Evolutionary conservation across 371 early-diverging fungal species (phyloP), one percentile per base, ranked within the genome.

Genomic region (Apophysomyces trapeziformis): DNA sequence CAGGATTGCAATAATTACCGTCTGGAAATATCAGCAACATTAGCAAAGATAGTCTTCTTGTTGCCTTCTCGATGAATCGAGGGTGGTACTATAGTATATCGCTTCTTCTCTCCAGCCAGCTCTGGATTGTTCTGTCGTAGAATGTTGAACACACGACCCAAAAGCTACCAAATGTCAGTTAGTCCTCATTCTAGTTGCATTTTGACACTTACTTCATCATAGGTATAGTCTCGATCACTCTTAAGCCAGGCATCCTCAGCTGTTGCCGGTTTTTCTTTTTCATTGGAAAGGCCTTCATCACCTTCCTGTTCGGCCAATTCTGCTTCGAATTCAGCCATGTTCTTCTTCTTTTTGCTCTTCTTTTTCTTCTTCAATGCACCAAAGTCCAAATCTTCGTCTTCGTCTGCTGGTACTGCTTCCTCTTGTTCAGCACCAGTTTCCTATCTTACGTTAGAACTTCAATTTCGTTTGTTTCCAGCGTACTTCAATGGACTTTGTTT

Each of bases 1-100:
- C 32, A 21, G 32, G 6, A 18, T 54, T 14, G 7, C 38, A 6
- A 21, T 41, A 57, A 58, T 38, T 73, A 88, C 86, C 95, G 84
- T 75, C 91, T 92, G 78, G 92, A 90, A 66, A 97, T 96, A 72
- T 98, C 98, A 62, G 91, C 88, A 16, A 98, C 87, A 77, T 99
- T 99, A 68, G 93, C 95, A 84, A 99, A 99, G 46, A 90, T 86
- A 16, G 96, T 93, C 86, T 97, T 97, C 87, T 96, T 97, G 82
- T 90, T 92, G 58, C 99, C 98, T 79, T 98, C 99, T 63, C 95
- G 87, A 67, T 86, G 81, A 44, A 99, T 92, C 61, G 92, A 89
- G 35, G 99, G 99, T 62, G 98, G 97, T 16, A 90, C 93, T 71
- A 98, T 94, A 38, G 91, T 95, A 87, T 93, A 96, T 73, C 91